These are phyloP conservation scores for Herpetomonas tarakana DNA, from an alignment of 208 protist genomes.

Conservation along the genomic window DNA sequence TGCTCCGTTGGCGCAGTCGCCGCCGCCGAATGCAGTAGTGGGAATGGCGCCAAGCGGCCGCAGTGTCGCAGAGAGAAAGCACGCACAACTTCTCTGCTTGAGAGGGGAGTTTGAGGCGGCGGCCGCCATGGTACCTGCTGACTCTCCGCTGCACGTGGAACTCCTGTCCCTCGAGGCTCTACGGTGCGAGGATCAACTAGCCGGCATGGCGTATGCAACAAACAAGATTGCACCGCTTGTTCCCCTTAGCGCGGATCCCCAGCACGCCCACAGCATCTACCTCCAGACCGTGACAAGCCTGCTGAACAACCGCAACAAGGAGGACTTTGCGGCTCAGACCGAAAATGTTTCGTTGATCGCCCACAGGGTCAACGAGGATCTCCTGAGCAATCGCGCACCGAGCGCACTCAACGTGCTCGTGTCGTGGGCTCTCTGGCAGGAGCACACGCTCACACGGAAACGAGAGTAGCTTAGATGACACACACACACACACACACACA, in stretches of 20 bases:
- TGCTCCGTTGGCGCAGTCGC: background rate
- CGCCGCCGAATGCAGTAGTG: too few relatives aligned
- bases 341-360: conserved; percentile 18
- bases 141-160: conserved; percentile 44
- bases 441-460: background rate
- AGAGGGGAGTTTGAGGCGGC: conserved; percentile 38
- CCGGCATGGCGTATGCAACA: conserved; percentile 36
- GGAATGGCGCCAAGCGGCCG: too few relatives aligned
- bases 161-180: conserved; percentile 59
- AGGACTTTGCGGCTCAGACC: background rate
- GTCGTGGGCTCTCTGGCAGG: conserved; percentile 64
- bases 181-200: conserved; percentile 13
- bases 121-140: conserved; percentile 37
- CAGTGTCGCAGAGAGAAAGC: conserved; percentile 26
- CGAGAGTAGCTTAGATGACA: background rate
- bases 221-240: conserved; percentile 45
- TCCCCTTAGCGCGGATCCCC: conserved; percentile 25
- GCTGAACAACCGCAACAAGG: conserved; percentile 1
- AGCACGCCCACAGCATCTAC: conserved; percentile 9
- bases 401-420: conserved; percentile 64
- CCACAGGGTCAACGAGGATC: conserved; percentile 61
- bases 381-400: conserved; percentile 26
- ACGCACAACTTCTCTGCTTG: conserved; percentile 55
- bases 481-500: background rate
- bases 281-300: conserved; percentile 9